Conservation (phyloP, 106 monocot genomes). For the Cymbidium sinense region DNA sequence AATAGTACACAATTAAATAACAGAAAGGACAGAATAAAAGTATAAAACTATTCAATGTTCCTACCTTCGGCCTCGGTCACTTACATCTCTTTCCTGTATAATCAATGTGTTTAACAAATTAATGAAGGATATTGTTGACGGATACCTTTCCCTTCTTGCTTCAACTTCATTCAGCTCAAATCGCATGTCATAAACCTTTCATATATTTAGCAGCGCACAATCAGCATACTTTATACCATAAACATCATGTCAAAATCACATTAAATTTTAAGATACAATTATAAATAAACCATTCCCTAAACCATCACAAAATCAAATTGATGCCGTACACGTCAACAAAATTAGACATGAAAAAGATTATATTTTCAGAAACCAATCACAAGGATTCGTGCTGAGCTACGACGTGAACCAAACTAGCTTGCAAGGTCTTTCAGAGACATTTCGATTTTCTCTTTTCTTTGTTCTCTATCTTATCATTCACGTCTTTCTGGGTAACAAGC, state of each 20-base stretch:
- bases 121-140: slow-evolving; percentile 92
- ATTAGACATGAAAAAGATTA: neutral
- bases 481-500: no score
- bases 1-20: slow-evolving; percentile 1
- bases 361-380: neutral
- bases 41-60: neutral
- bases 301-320: neutral
- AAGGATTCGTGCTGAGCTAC: neutral
- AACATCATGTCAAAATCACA: neutral
- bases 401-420: neutral
- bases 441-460: neutral
- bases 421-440: neutral
- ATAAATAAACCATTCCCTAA: neutral
- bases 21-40: neutral
- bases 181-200: slow-evolving; percentile 90
- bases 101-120: slow-evolving; percentile 86
- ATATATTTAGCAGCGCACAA: neutral
- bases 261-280: neutral
- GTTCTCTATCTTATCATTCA: no score
- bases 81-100: slow-evolving; percentile 71
- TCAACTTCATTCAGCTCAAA: slow-evolving; percentile 93
- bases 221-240: neutral
- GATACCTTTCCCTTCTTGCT: slow-evolving; percentile 91
- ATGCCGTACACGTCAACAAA: neutral
- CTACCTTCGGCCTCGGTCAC: slow-evolving; percentile 79